Percentiles rank a stretch among this genome's conserved stretches.
Conservation (phyloP, 441 rosid genomes). For the Manihot esculenta region DNA sequence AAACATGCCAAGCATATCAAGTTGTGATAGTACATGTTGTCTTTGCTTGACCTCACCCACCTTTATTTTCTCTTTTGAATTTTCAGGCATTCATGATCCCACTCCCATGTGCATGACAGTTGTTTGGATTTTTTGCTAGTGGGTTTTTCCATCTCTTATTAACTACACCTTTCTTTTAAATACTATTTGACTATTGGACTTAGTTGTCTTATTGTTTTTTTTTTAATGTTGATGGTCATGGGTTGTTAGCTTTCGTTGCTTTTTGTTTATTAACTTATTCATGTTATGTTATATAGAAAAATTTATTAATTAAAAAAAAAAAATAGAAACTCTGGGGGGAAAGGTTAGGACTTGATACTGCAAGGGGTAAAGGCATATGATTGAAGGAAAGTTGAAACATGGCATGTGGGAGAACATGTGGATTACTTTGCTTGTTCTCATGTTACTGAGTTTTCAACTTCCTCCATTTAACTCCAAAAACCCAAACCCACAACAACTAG, state of each 20-base stretch:
- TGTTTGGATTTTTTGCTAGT: not conserved
- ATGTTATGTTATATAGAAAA: no score
- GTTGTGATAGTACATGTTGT: conserved; percentile 15
- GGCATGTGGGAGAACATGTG: conserved; percentile 30
- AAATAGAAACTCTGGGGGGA: no score
- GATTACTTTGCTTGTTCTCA: conserved; percentile 4
- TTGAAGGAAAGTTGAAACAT: conserved; percentile 19
- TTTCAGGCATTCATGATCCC: conserved; percentile 7
- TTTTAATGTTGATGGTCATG: not conserved
- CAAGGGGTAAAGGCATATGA: no score
- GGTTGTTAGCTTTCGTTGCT: not conserved
- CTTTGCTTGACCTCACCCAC: conserved; percentile 10
- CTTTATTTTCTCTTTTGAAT: conserved; percentile 11
- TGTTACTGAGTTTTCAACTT: not conserved
- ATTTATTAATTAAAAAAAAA: no score
- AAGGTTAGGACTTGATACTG: no score
- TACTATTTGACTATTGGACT: conserved; percentile 6
- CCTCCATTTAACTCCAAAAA: not conserved
- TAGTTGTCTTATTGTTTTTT: conserved; percentile 4
- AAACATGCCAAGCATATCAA: conserved; percentile 16
- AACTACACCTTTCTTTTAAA: not conserved
- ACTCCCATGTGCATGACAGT: conserved; percentile 31
- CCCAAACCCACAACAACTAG: not conserved
- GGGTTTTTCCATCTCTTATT: not conserved
- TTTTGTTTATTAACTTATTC: not conserved